These are phyloP conservation scores for Amylostereum areolatum DNA, from an alignment of 1,284 basidiomycete species.

Conservation along the genomic window DNA sequence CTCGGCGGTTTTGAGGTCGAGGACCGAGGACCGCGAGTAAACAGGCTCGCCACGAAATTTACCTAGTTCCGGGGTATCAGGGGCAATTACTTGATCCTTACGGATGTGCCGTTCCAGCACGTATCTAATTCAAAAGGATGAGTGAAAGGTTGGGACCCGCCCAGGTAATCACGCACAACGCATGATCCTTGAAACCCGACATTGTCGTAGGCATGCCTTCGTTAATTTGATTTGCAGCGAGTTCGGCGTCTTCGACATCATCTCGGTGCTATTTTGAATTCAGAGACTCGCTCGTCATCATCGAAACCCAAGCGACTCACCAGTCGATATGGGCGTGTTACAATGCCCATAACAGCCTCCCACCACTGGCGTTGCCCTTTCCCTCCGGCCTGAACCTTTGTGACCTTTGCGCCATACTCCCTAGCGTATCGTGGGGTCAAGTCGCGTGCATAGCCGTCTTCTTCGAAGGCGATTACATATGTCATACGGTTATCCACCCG, in stretches of 20 bases:
- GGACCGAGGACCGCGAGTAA: slow-evolving; percentile 81
- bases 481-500: slow-evolving; percentile 78
- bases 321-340: slow-evolving; percentile 74
- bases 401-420: slow-evolving; percentile 78
- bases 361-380: slow-evolving; percentile 83
- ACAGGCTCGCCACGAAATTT: slow-evolving; percentile 92
- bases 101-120: slow-evolving; percentile 86
- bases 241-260: slow-evolving; percentile 91
- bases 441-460: slow-evolving; percentile 76
- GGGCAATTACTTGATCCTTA: slow-evolving; percentile 83
- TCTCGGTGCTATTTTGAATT: slow-evolving; percentile 70
- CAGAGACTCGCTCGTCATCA: too few relatives aligned
- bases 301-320: slow-evolving; percentile 37
- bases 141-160: slow-evolving; percentile 6
- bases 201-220: slow-evolving; percentile 96
- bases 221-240: slow-evolving; percentile 70
- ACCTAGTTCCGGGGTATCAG: slow-evolving; percentile 74
- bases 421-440: slow-evolving; percentile 77
- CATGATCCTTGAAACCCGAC: slow-evolving; percentile 93
- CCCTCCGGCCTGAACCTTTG: slow-evolving; percentile 74
- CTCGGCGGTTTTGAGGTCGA: slow-evolving; percentile 84
- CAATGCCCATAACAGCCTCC: slow-evolving; percentile 56
- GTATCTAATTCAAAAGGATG: slow-evolving; percentile 48
- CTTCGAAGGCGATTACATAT: slow-evolving; percentile 93
- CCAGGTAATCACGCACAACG: slow-evolving; percentile 52